Base-by-base conservation (phyloP, 768 basidiomycete genomes). In the Russula vinacea region DNA sequence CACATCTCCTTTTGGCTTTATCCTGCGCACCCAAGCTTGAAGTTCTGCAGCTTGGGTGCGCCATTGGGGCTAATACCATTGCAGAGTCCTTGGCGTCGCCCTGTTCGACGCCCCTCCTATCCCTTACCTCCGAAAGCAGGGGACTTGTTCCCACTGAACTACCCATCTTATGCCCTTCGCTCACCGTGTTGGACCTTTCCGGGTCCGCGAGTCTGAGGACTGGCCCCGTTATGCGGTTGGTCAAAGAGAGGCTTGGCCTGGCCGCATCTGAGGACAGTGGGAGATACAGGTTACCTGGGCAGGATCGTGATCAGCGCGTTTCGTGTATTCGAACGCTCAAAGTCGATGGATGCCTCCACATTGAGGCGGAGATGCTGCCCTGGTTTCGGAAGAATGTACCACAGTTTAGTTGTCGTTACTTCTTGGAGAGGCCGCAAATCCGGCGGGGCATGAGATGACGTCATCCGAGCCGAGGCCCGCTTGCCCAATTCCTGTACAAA, bases 321-420 rank as follows among this genome's bases (percentile, higher is more conserved):
- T 47, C 56, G 44, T 35, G 42, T 7, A 58, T 69, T 32, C 58
- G 56, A 39, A 33, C 33, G 5, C 59, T 69, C 53, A 58, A 45
- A 26, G 16, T 69, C 14, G 66, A 69, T 13, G 62, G 56, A 29
- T 69, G 68, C 24, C 62, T 56, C 4, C 56, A 49, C 9, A 69
- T 69, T 22, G 68, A 69, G 24, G 66, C 56, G 8, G 66, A 69
- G 37, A 33, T 58, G 9, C 56, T 67, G 3, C 68, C 68, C 19
- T 67, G 66, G 68, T 60, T 69, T 47, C 68, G 66, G 35, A 58
- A 42, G 33, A 54, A 44, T 6, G 60, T 69, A 2, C 60, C 62
- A n/a, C 52, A 33, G 32, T 64, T 69, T 29, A 64, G 66, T 42
- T 67, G 66, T 62, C 57, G 49, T 29, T 69, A 64, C 45, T 13